These are phyloP conservation scores for Trichoderma orchidacearum DNA, from an alignment of 495 filamentous ascomycete species.

Conservation along the genomic window DNA sequence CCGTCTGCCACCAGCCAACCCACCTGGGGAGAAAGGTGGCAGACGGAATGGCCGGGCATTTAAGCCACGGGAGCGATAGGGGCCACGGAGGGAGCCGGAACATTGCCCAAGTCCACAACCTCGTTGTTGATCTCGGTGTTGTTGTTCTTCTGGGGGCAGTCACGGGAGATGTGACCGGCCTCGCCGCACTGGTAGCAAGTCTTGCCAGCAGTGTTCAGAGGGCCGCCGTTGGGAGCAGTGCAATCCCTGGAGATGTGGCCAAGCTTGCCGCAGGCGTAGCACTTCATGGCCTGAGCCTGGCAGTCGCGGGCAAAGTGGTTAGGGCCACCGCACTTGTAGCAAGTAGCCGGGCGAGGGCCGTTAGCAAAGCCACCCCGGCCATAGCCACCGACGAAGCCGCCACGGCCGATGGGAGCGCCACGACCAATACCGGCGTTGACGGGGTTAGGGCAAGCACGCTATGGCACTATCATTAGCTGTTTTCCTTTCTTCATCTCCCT, in stretches of 20 bases:
- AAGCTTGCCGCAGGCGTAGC: conserved; percentile 97
- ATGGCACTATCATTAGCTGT: neutral
- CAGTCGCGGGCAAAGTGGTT: conserved; percentile 99
- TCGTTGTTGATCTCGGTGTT: conserved; percentile 31
- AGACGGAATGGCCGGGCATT: neutral
- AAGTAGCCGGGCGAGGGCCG: conserved; percentile 72
- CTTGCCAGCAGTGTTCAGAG: conserved; percentile 90
- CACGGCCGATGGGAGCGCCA: conserved; percentile 49
- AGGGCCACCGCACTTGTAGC: conserved; percentile 98
- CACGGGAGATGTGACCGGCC: conserved; percentile 89
- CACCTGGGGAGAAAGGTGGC: neutral
- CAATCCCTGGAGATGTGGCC: conserved; percentile 97
- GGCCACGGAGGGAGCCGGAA: conserved; percentile 20
- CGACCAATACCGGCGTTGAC: conserved; percentile 45
- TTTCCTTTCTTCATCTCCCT: neutral
- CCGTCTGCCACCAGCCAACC: neutral
- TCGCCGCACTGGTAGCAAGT: conserved; percentile 97
- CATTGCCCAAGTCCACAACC: conserved; percentile 11
- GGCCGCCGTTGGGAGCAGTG: conserved; percentile 92
- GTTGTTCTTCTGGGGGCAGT: conserved; percentile 58
- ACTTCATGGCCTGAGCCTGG: conserved; percentile 99
- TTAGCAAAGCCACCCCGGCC: conserved; percentile 54
- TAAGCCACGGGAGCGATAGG: conserved; percentile 46
- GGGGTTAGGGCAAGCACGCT: conserved; percentile 78
- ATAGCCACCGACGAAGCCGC: conserved; percentile 53